Conservation (phyloP, 1,139 yeast species). For the Kodamaea plutei region DNA sequence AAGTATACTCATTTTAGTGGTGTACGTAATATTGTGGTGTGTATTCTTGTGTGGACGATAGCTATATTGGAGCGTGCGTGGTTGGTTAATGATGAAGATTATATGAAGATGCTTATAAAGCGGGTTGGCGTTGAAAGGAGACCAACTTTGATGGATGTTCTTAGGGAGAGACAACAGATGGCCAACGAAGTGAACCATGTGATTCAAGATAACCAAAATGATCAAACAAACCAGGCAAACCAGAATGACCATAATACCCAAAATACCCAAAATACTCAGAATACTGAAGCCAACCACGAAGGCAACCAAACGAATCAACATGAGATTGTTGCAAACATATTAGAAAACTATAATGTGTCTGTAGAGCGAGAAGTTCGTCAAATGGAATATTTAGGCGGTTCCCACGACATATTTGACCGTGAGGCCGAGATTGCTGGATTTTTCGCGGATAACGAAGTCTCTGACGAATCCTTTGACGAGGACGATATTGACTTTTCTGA, state of each 20-base stretch:
- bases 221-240: not conserved
- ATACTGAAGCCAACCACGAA: not conserved
- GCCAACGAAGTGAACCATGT: constrained; percentile 4
- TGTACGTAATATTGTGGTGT: constrained; percentile 31
- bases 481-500: constrained; percentile 4
- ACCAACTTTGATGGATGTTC: constrained; percentile 37
- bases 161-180: constrained; percentile 22
- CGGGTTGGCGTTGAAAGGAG: constrained; percentile 58
- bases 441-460: constrained; percentile 2
- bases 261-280: not conserved
- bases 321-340: not conserved
- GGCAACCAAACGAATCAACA: too few relatives aligned
- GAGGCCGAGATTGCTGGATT: constrained; percentile 5
- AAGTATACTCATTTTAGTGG: constrained; percentile 41
- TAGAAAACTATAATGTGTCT: not conserved
- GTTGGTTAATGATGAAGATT: constrained; percentile 70
- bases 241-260: not conserved
- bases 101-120: constrained; percentile 49
- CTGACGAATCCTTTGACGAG: constrained; percentile 8
- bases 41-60: constrained; percentile 42
- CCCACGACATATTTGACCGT: constrained; percentile 2
- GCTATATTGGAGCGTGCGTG: constrained; percentile 62
- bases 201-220: not conserved
- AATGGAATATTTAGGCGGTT: constrained; percentile 3
- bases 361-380: not conserved